Evolutionary conservation across 495 filamentous ascomycete species (phyloP), one percentile per base, ranked within the genome.

Genomic region (Penicillium crystallinum): DNA sequence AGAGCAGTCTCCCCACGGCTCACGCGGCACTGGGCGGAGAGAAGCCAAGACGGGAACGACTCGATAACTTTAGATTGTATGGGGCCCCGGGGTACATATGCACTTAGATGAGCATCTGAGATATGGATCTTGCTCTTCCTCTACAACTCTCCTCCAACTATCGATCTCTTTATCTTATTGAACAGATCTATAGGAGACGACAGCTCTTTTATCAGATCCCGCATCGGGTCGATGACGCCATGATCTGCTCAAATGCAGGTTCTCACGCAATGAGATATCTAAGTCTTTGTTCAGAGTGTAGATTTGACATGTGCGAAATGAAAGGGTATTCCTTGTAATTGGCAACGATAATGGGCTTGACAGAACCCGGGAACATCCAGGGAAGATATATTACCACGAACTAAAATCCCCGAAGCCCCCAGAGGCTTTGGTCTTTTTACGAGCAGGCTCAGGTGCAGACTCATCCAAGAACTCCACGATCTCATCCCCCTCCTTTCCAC

Each of bases 381-480:
- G 31, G 1, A 6, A 17, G 14, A 35, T 23, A 6, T 3, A 25
- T 54, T 57, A 66, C 72, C 72, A 75, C 3, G 68, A 71, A 46
- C 72, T 75, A 49, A 98, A 97, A 72, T 97, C 93, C 12, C 93
- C 93, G 77, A 97, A 98, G 3, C 90, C 91, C 27, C 88, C 86
- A 2, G 64, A 58, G 4, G 76, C 75, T 65, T 90, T 95, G 8
- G 71, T 59, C 70, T 96, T 96, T 72, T 96, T 96, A 65, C 81
- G 85, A 8, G 75, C 78, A 30, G 88, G 89, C 57, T 88, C 84
- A 56, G 78, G 78, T 23, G 67, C 78, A 30, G 79, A 77, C 48
- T 81, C 77, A 25, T 84, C 83, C 49, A 80, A 68, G 55, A 76
- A 77, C 30, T 74, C 80, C 21, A 82, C 71, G 35, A 83, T 80